Conservation (phyloP, 805 yeast genomes). For the Ogataea nakhonphanomensis region DNA sequence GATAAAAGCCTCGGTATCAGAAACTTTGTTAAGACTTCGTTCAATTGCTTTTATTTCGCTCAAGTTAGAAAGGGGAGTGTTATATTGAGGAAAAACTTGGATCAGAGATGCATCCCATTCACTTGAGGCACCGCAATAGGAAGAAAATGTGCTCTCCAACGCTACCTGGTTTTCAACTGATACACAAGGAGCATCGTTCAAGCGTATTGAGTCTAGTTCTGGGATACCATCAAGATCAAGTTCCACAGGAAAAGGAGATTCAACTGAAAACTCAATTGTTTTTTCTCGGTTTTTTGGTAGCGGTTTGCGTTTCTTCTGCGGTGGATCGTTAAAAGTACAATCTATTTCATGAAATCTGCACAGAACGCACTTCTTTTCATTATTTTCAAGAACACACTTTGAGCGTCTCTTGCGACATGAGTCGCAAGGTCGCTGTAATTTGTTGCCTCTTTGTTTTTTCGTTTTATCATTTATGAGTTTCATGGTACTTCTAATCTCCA, state of each 20-base stretch:
- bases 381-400: slow-evolving; percentile 16
- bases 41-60: slow-evolving; percentile 1
- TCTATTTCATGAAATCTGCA: slow-evolving; percentile 16
- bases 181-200: no score
- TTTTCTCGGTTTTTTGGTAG: not conserved
- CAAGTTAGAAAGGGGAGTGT: slow-evolving; percentile 3
- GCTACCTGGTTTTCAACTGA: no score
- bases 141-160: no score
- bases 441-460: not conserved
- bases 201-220: no score
- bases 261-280: not conserved
- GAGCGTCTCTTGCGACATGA: slow-evolving; percentile 18
- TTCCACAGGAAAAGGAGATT: not conserved
- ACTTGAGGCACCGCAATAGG: slow-evolving; percentile 10
- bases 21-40: slow-evolving; percentile 7
- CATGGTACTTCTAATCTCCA: no score
- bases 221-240: not conserved
- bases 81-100: not conserved
- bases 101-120: slow-evolving; percentile 16
- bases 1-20: not conserved
- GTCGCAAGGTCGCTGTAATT: slow-evolving; percentile 15
- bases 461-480: not conserved
- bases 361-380: slow-evolving; percentile 10
- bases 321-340: slow-evolving; percentile 17
- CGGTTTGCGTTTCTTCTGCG: slow-evolving; percentile 14